Conservation (phyloP, 116 monocot genomes). For the Cymodocea nodosa region DNA sequence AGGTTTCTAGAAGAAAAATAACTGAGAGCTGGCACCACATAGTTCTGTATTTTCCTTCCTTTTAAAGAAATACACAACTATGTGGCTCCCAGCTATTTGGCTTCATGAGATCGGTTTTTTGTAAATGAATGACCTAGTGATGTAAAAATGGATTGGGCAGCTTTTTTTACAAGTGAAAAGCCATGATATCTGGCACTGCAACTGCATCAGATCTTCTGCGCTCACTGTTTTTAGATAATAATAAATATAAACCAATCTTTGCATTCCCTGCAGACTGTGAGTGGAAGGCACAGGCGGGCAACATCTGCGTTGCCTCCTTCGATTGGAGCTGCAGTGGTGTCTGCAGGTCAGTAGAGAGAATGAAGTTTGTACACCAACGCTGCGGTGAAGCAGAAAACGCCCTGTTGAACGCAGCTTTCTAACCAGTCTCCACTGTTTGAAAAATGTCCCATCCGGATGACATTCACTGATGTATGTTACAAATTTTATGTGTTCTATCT, state of each 20-base stretch:
- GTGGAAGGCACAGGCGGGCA: slow-evolving; percentile 90
- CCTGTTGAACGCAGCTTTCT: neutral
- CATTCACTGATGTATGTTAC: too few relatives aligned
- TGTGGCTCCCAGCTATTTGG: too few relatives aligned
- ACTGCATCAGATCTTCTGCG: neutral
- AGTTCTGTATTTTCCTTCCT: too few relatives aligned
- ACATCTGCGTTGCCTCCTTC: slow-evolving; percentile 74
- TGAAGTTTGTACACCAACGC: slow-evolving; percentile 49
- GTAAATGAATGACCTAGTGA: slow-evolving; percentile 22
- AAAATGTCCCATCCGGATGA: too few relatives aligned
- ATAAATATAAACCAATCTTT: neutral
- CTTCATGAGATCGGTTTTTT: too few relatives aligned
- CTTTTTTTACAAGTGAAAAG: slow-evolving; percentile 79
- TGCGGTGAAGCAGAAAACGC: slow-evolving; percentile 58
- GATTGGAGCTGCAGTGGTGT: slow-evolving; percentile 91
- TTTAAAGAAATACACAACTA: too few relatives aligned
- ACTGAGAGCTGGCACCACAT: too few relatives aligned
- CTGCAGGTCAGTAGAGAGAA: slow-evolving; percentile 72
- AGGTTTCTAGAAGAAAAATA: too few relatives aligned
- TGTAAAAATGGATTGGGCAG: too few relatives aligned
- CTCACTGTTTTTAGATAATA: neutral
- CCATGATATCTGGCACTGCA: slow-evolving; percentile 1
- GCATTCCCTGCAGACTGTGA: slow-evolving; percentile 53
- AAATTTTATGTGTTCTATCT: too few relatives aligned
- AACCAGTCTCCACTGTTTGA: neutral